Percentiles rank a stretch among this genome's conserved stretches.
These are phyloP conservation scores for Tuber umbilicatum DNA, from an alignment of 495 filamentous ascomycete genomes.

Conservation along the genomic window DNA sequence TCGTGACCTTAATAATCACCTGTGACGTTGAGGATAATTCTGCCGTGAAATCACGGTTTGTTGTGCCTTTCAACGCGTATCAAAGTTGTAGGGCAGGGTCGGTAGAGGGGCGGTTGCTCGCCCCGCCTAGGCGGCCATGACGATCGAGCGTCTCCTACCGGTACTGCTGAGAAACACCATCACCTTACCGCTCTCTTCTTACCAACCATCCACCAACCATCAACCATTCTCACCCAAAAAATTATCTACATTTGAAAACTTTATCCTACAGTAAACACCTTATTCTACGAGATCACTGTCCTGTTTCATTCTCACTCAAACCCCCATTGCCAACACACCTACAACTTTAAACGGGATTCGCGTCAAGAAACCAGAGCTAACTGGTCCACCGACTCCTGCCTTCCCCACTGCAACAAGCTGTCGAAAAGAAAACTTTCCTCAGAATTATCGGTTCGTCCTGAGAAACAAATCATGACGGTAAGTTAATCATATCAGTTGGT, in stretches of 20 bases:
- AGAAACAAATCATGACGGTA: slow-evolving; percentile 42
- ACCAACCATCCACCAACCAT: slow-evolving; percentile 14
- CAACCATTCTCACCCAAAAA: slow-evolving; percentile 6
- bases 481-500: slow-evolving; percentile 6
- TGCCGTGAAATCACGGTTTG: neutral
- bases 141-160: slow-evolving; percentile 11
- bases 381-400: slow-evolving; percentile 12
- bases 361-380: neutral
- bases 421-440: slow-evolving; percentile 43
- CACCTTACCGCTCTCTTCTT: neutral
- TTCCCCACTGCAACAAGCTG: slow-evolving; percentile 31
- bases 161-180: neutral
- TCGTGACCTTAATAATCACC: neutral
- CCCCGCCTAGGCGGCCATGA: slow-evolving; percentile 27
- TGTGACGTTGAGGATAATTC: neutral
- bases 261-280: slow-evolving; percentile 9
- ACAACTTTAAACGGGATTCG: slow-evolving; percentile 1
- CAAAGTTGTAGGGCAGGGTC: neutral
- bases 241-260: slow-evolving; percentile 7
- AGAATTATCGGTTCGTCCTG: slow-evolving; percentile 39
- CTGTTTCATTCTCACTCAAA: slow-evolving; percentile 5
- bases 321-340: slow-evolving; percentile 4
- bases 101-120: slow-evolving; percentile 3
- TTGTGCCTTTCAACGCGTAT: neutral
- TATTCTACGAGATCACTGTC: slow-evolving; percentile 11